Evolutionary conservation across 352 stramenopile species (phyloP), one percentile per base, ranked within the genome.

Genomic region (Globisporangium spinosum): DNA sequence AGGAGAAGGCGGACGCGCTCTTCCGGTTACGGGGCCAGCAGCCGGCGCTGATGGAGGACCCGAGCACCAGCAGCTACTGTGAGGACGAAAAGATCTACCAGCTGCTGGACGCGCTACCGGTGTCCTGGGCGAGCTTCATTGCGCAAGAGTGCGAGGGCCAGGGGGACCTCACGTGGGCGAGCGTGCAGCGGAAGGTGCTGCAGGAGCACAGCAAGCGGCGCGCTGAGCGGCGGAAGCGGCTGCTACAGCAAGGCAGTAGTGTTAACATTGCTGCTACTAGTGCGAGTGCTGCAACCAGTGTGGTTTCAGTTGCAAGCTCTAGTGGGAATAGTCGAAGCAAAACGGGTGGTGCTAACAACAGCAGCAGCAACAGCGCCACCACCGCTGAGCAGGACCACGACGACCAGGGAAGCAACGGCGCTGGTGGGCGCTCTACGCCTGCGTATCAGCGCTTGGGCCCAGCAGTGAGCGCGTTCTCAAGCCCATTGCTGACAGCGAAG

Each of bases 81-180:
- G 40, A 65, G 22, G 59, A 65, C 43, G 59, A 65, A 55, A 57
- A 57, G 59, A 57, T 65, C 13, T 65, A 47, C 43, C 59, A 65
- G 20, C 25, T 65, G 59, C 43, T 65, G 40, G 59, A 65, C 43
- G 59, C 59, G 27, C 43, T 65, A 17, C 59, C 59, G 1, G 59
- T 10, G 25, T 57, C 59, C 23, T 65, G 59, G 59, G 20, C 43
- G 59, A 10, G 22, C n/a, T 65, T 65, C 43, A 13, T 65, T 32
- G 59, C 27, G 40, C 43, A 45, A 20, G 59, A 65, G 43, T 65
- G 59, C 27, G 59, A 57, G 27, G 1, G 13, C 1, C 25, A 23
- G 2, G 59, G 40, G 4, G 59, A 58, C 27, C 59, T 65, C 59
- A 65, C 59, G 43, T 65, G 59, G 59, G 6, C 45, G 59, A 47